These are phyloP conservation scores for Monosporozyma yasuniensis DNA, from an alignment of 805 yeast species.

Conservation along the genomic window DNA sequence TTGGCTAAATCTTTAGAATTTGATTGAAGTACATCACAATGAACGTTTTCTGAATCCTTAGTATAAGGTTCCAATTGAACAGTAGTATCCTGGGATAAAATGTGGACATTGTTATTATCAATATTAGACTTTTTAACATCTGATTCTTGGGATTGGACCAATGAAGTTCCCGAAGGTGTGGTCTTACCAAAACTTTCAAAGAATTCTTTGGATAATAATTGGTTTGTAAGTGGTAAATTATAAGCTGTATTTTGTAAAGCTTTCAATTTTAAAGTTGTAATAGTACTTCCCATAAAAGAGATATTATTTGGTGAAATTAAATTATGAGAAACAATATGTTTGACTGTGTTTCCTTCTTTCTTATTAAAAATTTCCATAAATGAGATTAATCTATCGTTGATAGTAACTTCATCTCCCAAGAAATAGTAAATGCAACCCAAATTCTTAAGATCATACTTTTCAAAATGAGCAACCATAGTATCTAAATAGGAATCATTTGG, in stretches of 20 bases:
- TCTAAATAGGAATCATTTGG: conserved; percentile 46
- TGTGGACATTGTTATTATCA: conserved; percentile 17
- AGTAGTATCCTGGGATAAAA: conserved; percentile 14
- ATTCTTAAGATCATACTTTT: background rate
- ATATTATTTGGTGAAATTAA: conserved; percentile 52
- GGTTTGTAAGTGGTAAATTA: conserved; percentile 31
- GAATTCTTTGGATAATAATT: conserved; percentile 24
- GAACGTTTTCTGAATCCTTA: conserved; percentile 6
- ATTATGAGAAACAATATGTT: conserved; percentile 70
- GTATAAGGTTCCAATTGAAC: conserved; percentile 20
- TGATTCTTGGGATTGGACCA: conserved; percentile 17
- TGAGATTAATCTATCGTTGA: conserved; percentile 34
- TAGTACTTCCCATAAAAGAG: conserved; percentile 47
- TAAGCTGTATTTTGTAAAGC: conserved; percentile 37
- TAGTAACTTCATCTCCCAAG: conserved; percentile 51
- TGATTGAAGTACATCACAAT: background rate
- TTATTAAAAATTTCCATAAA: conserved; percentile 47
- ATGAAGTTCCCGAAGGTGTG: conserved; percentile 23
- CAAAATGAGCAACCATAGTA: conserved; percentile 7
- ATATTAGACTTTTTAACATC: conserved; percentile 10
- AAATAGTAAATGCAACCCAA: conserved; percentile 63
- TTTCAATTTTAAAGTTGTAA: conserved; percentile 47
- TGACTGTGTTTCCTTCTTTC: conserved; percentile 25
- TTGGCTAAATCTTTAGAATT: background rate
- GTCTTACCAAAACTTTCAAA: conserved; percentile 24